Conservation (phyloP, 2,329 filamentous ascomycete species). For the Fusarium tricinctum region DNA sequence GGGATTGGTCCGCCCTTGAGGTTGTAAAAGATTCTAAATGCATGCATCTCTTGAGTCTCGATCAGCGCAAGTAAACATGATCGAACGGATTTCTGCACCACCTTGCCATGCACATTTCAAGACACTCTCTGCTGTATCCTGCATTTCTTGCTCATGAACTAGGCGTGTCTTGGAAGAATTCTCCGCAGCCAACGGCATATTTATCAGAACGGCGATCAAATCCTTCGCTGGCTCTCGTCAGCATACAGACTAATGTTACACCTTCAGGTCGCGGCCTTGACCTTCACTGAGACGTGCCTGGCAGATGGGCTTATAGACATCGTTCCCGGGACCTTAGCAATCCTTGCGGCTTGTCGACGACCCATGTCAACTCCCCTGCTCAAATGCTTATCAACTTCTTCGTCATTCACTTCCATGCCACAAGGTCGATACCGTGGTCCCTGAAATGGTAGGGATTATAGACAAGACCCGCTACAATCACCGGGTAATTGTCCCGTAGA, state of each 20-base stretch:
- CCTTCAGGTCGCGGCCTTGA: conserved; percentile 34
- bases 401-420: conserved; percentile 37
- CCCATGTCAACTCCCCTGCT: conserved; percentile 18
- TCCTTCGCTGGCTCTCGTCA: conserved; percentile 16
- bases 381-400: conserved; percentile 41
- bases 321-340: conserved; percentile 30
- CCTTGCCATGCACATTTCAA: conserved; percentile 20
- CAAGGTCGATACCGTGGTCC: conserved; percentile 17
- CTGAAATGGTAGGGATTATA: conserved; percentile 20
- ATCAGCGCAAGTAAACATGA: conserved; percentile 30
- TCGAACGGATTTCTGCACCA: conserved; percentile 18
- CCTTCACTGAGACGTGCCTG: conserved; percentile 32
- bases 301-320: conserved; percentile 28
- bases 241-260: conserved; percentile 40
- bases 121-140: conserved; percentile 10
- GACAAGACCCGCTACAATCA: conserved; percentile 28
- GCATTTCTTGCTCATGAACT: conserved; percentile 5
- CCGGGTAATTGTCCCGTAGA: conserved; percentile 32
- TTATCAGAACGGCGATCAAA: background rate
- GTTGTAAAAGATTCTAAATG: conserved; percentile 13
- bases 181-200: background rate
- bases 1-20: conserved; percentile 36
- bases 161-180: conserved; percentile 3
- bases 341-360: conserved; percentile 31
- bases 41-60: conserved; percentile 29